Evolutionary conservation across 2,329 filamentous ascomycete genomes (phyloP).

Genomic region (Penicillium nordicum): DNA sequence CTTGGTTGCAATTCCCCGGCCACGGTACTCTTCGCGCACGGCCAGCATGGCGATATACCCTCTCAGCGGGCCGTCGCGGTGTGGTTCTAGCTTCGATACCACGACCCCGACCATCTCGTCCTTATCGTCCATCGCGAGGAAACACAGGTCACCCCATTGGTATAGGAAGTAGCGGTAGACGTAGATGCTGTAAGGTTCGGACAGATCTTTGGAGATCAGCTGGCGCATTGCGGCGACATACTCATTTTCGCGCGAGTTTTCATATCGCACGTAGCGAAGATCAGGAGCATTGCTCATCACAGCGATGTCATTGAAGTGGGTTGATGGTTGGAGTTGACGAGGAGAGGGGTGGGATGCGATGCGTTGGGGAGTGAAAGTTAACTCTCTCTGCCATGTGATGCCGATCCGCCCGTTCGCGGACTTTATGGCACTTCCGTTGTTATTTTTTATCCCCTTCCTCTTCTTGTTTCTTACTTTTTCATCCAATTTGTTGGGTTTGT

Average conservation of each 20-base stretch:
- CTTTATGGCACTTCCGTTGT: slow-evolving; percentile 6
- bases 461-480: slow-evolving; percentile 3
- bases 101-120: slow-evolving; percentile 75
- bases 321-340: slow-evolving; percentile 1
- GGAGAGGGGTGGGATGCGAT: background rate
- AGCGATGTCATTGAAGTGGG: slow-evolving; percentile 17
- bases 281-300: slow-evolving; percentile 36
- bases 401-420: slow-evolving; percentile 18
- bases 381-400: slow-evolving; percentile 23
- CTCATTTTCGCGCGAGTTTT: slow-evolving; percentile 55
- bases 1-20: slow-evolving; percentile 80
- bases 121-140: slow-evolving; percentile 63
- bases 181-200: slow-evolving; percentile 98
- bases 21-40: slow-evolving; percentile 75
- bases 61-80: slow-evolving; percentile 78
- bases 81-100: slow-evolving; percentile 88
- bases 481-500: background rate
- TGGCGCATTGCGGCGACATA: slow-evolving; percentile 85
- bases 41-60: slow-evolving; percentile 99
- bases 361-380: background rate
- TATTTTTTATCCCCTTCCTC: slow-evolving; percentile 6
- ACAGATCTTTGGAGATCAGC: slow-evolving; percentile 92
- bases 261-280: slow-evolving; percentile 59
- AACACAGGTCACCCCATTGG: slow-evolving; percentile 97
- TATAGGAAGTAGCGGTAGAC: slow-evolving; percentile 98